Percentiles rank a stretch among this genome's conserved stretches.
These are phyloP conservation scores for Gracilaria domingensis DNA, from an alignment of 23 red algal genomes.

Conservation along the genomic window DNA sequence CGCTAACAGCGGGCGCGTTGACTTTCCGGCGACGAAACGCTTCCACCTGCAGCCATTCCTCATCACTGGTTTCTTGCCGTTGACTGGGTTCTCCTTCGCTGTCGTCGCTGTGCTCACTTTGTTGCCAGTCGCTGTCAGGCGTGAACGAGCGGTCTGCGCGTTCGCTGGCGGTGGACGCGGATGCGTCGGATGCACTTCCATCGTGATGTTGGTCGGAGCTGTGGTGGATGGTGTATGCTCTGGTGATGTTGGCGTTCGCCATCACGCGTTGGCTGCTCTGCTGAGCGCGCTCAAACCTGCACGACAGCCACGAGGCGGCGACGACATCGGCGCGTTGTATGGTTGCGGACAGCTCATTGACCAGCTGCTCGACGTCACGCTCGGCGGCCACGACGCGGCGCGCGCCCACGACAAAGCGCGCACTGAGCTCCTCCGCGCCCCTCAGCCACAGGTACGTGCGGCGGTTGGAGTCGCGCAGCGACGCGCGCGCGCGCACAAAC, in stretches of 20 bases:
- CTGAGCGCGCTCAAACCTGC: slow-evolving; percentile 10
- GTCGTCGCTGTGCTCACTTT: not conserved
- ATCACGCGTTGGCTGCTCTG: not conserved
- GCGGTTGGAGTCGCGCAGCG: not conserved
- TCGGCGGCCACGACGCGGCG: not conserved
- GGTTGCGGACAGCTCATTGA: not conserved
- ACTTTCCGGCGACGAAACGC: not conserved
- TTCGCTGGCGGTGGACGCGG: not conserved
- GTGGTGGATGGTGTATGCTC: not conserved
- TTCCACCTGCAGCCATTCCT: not conserved
- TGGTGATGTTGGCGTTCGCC: not conserved
- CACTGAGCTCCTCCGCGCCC: not conserved
- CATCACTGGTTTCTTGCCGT: slow-evolving; percentile 5
- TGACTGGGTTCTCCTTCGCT: not conserved
- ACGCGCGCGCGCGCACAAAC: not conserved
- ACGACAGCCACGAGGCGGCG: slow-evolving; percentile 23
- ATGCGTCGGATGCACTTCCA: not conserved
- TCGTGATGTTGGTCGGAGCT: not conserved
- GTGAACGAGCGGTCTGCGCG: not conserved
- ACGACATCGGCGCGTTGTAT: slow-evolving; percentile 6
- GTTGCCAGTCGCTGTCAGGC: not conserved
- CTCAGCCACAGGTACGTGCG: slow-evolving; percentile 7
- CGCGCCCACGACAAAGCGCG: slow-evolving; percentile 2
- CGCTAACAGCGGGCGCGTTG: not conserved
- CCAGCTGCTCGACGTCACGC: not conserved